A percentile compares a stretch with the other conserved stretches of the same genome.
Evolutionary conservation across 805 yeast species (phyloP).

Genomic region (Metschnikowia kofuensis): DNA sequence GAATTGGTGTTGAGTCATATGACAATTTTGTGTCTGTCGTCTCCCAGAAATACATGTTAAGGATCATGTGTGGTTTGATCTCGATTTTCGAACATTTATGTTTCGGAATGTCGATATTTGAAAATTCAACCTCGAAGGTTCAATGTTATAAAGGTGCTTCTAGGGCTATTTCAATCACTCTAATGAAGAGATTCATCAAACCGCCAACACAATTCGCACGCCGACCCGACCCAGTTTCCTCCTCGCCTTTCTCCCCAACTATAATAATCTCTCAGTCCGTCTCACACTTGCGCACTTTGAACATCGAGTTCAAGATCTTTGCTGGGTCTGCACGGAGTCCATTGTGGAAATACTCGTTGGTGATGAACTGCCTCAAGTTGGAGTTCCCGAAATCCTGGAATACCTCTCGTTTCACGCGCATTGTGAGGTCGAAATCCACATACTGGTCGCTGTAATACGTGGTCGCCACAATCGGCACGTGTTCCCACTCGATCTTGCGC

Average conservation of each 20-base stretch:
- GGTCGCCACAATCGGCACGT: conserved; percentile 49
- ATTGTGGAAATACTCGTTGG: conserved; percentile 50
- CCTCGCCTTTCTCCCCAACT: background rate
- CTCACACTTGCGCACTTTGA: conserved; percentile 39
- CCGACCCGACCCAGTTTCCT: background rate
- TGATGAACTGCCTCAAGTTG: conserved; percentile 40
- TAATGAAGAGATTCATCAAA: no score
- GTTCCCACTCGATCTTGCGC: conserved; percentile 27
- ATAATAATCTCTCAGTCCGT: conserved; percentile 24
- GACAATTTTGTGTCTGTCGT: no score
- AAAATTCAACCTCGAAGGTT: no score
- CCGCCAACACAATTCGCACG: no score
- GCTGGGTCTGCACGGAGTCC: conserved; percentile 45
- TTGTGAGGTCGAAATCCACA: conserved; percentile 46
- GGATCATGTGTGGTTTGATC: no score
- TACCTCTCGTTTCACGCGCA: conserved; percentile 30
- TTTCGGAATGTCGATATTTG: no score
- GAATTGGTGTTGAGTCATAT: no score
- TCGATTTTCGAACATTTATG: no score
- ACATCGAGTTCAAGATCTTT: conserved; percentile 38
- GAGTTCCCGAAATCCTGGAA: conserved; percentile 28
- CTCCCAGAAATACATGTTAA: no score
- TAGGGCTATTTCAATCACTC: no score
- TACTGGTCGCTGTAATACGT: conserved; percentile 49
- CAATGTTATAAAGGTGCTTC: no score